Base-by-base conservation (phyloP, 139 green algal genomes). In the Spirogloea muscicola region DNA sequence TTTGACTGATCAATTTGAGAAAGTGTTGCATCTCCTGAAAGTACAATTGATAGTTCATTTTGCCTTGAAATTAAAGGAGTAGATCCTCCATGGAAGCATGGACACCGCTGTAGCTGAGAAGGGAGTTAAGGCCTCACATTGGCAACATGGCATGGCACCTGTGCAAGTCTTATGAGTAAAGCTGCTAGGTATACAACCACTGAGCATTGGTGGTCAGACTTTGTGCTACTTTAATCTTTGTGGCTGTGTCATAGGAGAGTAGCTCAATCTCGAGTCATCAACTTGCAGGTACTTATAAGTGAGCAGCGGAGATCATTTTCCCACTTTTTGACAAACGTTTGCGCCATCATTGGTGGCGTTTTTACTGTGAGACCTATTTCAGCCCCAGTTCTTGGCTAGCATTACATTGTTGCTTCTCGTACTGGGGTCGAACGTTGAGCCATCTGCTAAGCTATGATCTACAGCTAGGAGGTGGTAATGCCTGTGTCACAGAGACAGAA, bases 251-350 rank as follows among this genome's bases (percentile, higher is more conserved):
- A n/a, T n/a, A 41, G 10, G 29, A 65, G 16, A 16, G 10, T 13
- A 10, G 13, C 16, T 16, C 16, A 16, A 16, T 38, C 16, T 16
- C 13, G 13, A 57, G 29, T 60, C 13, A 21, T 9, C 9, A 51
- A 51, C 43, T 21, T 85, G 43, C 43, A 51, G 43, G 43, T 51
- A 25, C 43, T 51, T 51, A 51, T 51, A 10, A 51, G 13, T 10
- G 43, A 51, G 43, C 13, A 25, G 43, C 10, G 43, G 43, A 10
- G 43, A 16, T 16, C 43, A 51, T 51, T 51, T 51, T 51, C 16
- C 43, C 43, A 51, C 43, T 51, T 51, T 16, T 25, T 51, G 13
- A 51, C 43, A 51, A 25, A 51, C 43, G 10, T 51, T 10, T 51
- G 43, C 43, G 43, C 43, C 43, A 51, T 51, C 43, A 51, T 51